Evolutionary conservation across 2,329 filamentous ascomycete species (phyloP).

Genomic region (Hypoxylon sp.): DNA sequence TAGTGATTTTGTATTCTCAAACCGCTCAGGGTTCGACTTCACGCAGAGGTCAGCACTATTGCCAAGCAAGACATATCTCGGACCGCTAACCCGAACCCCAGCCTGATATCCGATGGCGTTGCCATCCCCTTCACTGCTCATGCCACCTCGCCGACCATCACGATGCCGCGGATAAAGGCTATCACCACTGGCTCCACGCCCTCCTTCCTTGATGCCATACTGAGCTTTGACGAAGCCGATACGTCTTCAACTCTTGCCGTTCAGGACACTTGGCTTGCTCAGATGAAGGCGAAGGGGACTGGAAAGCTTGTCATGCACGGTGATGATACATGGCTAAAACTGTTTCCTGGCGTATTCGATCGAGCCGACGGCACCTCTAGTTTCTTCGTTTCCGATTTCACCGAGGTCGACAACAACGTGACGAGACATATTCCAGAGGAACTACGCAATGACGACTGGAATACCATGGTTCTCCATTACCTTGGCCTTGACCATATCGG

Average conservation of each 20-base stretch:
- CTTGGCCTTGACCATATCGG: constrained; percentile 96
- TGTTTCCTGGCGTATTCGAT: constrained; percentile 89
- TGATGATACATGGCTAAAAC: constrained; percentile 97
- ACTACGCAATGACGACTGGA: constrained; percentile 82
- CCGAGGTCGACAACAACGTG: constrained; percentile 96
- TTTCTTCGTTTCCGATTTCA: constrained; percentile 98
- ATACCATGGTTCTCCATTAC: constrained; percentile 93
- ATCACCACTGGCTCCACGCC: constrained; percentile 98
- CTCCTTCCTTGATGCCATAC: constrained; percentile 94
- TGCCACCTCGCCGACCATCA: constrained; percentile 95
- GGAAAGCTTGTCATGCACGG: constrained; percentile 93
- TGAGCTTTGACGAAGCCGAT: constrained; percentile 95
- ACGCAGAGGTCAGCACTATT: constrained; percentile 77
- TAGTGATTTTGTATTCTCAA: constrained; percentile 91
- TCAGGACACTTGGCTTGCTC: constrained; percentile 96
- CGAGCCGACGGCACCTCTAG: constrained; percentile 92
- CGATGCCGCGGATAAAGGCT: constrained; percentile 96
- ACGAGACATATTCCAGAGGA: constrained; percentile 86
- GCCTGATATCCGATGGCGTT: constrained; percentile 81
- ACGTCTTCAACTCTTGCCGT: constrained; percentile 84
- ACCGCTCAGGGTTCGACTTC: constrained; percentile 81
- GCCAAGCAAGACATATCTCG: neutral
- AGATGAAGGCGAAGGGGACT: constrained; percentile 76
- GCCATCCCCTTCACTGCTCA: constrained; percentile 95
- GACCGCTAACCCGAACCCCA: constrained; percentile 47